phyloP scores from a whole-genome alignment of 352 stramenopile genomes.

The Globisporangium heterothallicum region DNA sequence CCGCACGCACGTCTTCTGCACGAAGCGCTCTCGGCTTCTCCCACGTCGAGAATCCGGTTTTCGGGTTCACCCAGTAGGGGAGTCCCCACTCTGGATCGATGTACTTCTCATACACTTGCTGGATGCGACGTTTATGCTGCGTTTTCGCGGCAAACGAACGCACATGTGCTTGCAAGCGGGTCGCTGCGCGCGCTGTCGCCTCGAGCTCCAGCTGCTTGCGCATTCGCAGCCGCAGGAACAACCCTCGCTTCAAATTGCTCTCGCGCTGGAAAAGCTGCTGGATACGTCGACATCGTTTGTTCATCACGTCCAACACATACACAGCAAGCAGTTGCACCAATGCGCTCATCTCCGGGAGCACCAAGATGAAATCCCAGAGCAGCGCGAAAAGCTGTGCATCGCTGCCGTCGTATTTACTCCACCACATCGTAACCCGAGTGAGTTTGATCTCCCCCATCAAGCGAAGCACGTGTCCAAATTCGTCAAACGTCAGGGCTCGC shows the following conservation, averaged over 20 bases:
- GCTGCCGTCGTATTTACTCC: slow-evolving; percentile 34
- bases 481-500: slow-evolving; percentile 33
- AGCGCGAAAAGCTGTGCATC: slow-evolving; percentile 39
- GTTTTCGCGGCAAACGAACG: slow-evolving; percentile 30
- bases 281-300: slow-evolving; percentile 19
- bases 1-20: slow-evolving; percentile 42
- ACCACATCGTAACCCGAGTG: slow-evolving; percentile 27
- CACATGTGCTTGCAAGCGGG: slow-evolving; percentile 27
- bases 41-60: slow-evolving; percentile 65
- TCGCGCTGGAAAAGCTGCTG: slow-evolving; percentile 28
- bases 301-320: slow-evolving; percentile 21
- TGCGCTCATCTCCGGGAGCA: slow-evolving; percentile 20
- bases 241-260: slow-evolving; percentile 18
- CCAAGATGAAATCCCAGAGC: slow-evolving; percentile 38
- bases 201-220: slow-evolving; percentile 14
- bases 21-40: slow-evolving; percentile 42
- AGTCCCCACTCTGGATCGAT: slow-evolving; percentile 52
- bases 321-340: slow-evolving; percentile 12
- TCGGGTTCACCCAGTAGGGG: slow-evolving; percentile 72
- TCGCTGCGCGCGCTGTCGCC: slow-evolving; percentile 15
- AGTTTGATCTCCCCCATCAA: slow-evolving; percentile 31
- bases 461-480: slow-evolving; percentile 33
- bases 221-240: slow-evolving; percentile 19
- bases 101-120: slow-evolving; percentile 65
- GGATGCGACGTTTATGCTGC: slow-evolving; percentile 23